Percentiles rank a stretch among this genome's conserved stretches.
Evolutionary conservation across 73 alveolate species (phyloP).

Genomic region (Paramecium biaurelia): DNA sequence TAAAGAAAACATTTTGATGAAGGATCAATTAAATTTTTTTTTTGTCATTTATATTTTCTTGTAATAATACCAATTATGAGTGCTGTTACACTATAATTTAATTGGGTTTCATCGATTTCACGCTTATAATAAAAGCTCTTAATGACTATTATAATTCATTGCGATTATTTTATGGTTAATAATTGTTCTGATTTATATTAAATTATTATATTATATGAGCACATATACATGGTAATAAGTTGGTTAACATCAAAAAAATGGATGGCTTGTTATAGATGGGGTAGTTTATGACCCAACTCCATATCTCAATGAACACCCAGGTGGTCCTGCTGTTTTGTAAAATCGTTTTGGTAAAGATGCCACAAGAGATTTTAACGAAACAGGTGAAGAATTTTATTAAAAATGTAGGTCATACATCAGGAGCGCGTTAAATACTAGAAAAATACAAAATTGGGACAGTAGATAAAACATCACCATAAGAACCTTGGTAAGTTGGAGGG

Average conservation of each 20-base stretch:
- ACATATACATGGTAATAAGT: conserved; percentile 25
- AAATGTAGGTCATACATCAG: background rate
- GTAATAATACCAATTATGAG: background rate
- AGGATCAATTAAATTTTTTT: background rate
- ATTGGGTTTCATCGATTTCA: no score
- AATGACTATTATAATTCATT: background rate
- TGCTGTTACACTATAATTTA: no score
- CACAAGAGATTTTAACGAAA: conserved; percentile 45
- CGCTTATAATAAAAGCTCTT: background rate
- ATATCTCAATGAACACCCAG: conserved; percentile 59
- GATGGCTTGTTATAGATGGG: conserved; percentile 59
- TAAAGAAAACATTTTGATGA: no score
- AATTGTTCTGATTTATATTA: no score
- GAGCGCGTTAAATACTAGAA: background rate
- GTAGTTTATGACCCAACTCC: conserved; percentile 36
- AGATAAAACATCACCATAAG: background rate
- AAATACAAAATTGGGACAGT: background rate
- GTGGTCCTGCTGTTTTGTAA: conserved; percentile 62
- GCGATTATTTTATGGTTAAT: no score
- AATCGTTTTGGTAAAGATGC: conserved; percentile 66
- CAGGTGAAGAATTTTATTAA: background rate
- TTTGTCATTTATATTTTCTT: background rate
- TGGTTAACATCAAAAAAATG: conserved; percentile 27
- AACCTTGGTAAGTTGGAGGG: conserved; percentile 8
- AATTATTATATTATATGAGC: background rate